Base-by-base conservation (phyloP, 768 basidiomycete genomes). In the Lentinula edodes region DNA sequence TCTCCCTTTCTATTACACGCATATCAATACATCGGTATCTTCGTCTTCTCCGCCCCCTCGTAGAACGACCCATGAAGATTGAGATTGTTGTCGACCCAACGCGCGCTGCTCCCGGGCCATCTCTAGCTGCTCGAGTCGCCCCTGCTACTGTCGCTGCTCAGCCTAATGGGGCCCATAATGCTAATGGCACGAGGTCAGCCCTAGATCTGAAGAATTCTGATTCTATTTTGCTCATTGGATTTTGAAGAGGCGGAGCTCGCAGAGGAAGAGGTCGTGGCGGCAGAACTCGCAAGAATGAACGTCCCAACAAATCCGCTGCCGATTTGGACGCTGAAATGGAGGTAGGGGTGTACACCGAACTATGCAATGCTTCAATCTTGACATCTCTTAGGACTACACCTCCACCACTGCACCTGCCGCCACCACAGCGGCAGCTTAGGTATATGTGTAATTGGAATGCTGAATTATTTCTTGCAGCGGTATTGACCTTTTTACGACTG, bases 271-370 rank as follows among this genome's bases (percentile, higher is more conserved):
- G 81, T 58, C 75, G 76, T 42, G 75, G 74, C 61, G 74, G 73
- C 58, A 72, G 74, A 23, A 71, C 71, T 43, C 78, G 82, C 67
- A 84, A 82, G 67, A 71, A 66, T 45, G 86, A 90, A 58, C 78
- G 93, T 64, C 83, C 90, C 5, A 76, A 80, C 60, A 96, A 96
- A 80, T 85, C 86, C 20, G 92, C 80, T 3, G 96, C 92, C 36
- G 93, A 95, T 71, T 84, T 98, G 46, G 96, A 98, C 72, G 94
- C 95, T 7, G 96, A 98, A 80, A 98, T 98, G 96, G 91, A 91
- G 84, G 96, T 96, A 62, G 42, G 86, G 72, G 5, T 56, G 6
- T 54, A 10, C 32, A 8, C 0, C 18, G 3, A 54, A 13, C 6
- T 34, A 0, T 13, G 12, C 36, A 4, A 51, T 42, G 12, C 18